These are phyloP conservation scores for Fraxinus americana DNA, from an alignment of 257 asterid species.

Conservation along the genomic window DNA sequence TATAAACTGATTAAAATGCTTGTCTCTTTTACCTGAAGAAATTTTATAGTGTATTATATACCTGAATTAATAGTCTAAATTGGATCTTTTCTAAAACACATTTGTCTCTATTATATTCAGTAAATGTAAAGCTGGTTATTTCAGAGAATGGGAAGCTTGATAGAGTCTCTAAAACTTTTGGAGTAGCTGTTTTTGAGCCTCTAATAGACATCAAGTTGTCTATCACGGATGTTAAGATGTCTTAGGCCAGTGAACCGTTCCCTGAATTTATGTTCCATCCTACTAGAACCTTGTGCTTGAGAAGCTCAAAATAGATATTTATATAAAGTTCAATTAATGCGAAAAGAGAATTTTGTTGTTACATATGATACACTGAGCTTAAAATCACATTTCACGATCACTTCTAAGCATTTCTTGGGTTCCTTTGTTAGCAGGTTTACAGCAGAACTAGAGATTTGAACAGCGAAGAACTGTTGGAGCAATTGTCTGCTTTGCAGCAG, in stretches of 20 bases:
- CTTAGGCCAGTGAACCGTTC: not conserved
- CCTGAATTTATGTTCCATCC: not conserved
- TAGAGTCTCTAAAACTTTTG: not conserved
- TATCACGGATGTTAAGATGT: not conserved
- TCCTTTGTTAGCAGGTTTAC: slow-evolving; percentile 61
- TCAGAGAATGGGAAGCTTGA: not conserved
- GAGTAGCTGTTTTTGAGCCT: not conserved
- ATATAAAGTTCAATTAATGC: not conserved
- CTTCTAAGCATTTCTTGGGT: slow-evolving; percentile 19
- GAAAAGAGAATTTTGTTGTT: too few species aligned
- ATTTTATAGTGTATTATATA: too few species aligned
- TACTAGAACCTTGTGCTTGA: not conserved
- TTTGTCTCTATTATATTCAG: not conserved
- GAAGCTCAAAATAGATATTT: not conserved
- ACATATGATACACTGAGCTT: not conserved
- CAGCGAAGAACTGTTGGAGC: slow-evolving; percentile 86
- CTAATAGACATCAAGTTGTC: not conserved
- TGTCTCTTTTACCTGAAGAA: not conserved
- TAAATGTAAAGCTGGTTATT: not conserved
- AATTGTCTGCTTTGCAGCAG: slow-evolving; percentile 93
- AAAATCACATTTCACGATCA: slow-evolving; percentile 4
- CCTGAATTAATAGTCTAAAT: not conserved
- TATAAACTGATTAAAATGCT: not conserved
- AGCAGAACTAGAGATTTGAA: slow-evolving; percentile 90
- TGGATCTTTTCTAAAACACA: not conserved